These are phyloP conservation scores for Yarrowia sp. DNA, from an alignment of 805 yeast species.

Conservation along the genomic window DNA sequence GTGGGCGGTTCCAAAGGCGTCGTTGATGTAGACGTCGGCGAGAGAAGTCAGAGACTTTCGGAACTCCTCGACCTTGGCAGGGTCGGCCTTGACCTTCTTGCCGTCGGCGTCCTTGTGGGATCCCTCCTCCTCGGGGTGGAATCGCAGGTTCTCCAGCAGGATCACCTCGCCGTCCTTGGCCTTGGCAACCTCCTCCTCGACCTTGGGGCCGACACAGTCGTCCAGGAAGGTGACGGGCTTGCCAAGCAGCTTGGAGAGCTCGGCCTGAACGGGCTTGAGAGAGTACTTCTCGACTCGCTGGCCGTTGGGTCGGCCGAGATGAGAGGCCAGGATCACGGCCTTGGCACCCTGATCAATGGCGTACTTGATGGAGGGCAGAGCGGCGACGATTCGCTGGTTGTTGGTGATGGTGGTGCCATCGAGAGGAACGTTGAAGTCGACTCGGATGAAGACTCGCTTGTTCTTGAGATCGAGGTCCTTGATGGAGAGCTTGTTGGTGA, in stretches of 20 bases:
- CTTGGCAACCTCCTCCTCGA: constrained; percentile 75
- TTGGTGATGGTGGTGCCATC: constrained; percentile 97
- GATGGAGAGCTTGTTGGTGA: constrained; percentile 91
- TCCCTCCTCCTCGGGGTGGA: constrained; percentile 94
- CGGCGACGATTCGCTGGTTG: constrained; percentile 99
- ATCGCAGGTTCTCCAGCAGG: constrained; percentile 95
- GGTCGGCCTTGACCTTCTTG: constrained; percentile 89
- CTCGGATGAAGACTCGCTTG: constrained; percentile 98
- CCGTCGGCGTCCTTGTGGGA: constrained; percentile 87
- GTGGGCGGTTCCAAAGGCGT: constrained; percentile 99
- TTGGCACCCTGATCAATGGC: constrained; percentile 90
- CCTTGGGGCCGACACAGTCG: constrained; percentile 94
- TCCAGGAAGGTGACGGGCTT: constrained; percentile 77
- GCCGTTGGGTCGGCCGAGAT: constrained; percentile 99
- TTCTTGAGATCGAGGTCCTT: constrained; percentile 84
- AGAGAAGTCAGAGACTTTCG: constrained; percentile 87
- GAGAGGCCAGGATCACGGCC: constrained; percentile 92
- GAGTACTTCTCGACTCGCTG: constrained; percentile 85
- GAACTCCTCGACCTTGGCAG: constrained; percentile 83
- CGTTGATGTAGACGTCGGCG: constrained; percentile 96
- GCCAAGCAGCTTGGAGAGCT: constrained; percentile 78
- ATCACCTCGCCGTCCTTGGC: constrained; percentile 83
- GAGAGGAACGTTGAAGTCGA: constrained; percentile 64
- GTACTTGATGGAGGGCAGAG: constrained; percentile 96
- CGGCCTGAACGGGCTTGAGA: constrained; percentile 90